phyloP scores from a whole-genome alignment of 1,284 basidiomycete genomes.

The Austropuccinia psidii region DNA sequence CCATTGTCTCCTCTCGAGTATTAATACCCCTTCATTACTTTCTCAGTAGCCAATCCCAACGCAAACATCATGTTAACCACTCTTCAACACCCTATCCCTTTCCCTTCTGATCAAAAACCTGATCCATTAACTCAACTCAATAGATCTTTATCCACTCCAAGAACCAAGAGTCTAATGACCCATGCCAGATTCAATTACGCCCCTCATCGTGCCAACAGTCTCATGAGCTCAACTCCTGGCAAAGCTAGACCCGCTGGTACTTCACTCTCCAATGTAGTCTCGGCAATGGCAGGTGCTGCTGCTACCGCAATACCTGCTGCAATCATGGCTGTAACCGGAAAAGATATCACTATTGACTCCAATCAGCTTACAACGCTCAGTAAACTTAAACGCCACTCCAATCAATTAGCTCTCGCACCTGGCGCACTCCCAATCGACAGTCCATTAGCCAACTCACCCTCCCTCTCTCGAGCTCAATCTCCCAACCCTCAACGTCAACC shows the following conservation, averaged over 20 bases:
- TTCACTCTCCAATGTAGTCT: conserved; percentile 28
- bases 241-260: conserved; percentile 23
- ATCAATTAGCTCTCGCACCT: too few species aligned
- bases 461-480: too few species aligned
- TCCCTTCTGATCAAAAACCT: conserved; percentile 3
- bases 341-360: conserved; percentile 6
- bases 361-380: too few species aligned
- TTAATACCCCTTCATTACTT: too few species aligned
- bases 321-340: conserved; percentile 17
- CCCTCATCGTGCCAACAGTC: neutral
- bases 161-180: neutral
- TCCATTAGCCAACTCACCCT: too few species aligned
- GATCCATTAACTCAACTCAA: neutral
- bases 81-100: neutral
- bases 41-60: too few species aligned
- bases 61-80: too few species aligned
- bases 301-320: conserved; percentile 30
- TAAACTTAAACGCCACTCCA: too few species aligned
- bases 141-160: neutral
- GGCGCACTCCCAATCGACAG: too few species aligned
- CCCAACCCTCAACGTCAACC: too few species aligned
- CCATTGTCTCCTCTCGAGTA: neutral
- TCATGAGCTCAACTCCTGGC: conserved; percentile 5
- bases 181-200: neutral
- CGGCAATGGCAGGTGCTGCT: conserved; percentile 28